Evolutionary conservation across 2,329 filamentous ascomycete species (phyloP).

Genomic region (Pseudocercospora fuligena): DNA sequence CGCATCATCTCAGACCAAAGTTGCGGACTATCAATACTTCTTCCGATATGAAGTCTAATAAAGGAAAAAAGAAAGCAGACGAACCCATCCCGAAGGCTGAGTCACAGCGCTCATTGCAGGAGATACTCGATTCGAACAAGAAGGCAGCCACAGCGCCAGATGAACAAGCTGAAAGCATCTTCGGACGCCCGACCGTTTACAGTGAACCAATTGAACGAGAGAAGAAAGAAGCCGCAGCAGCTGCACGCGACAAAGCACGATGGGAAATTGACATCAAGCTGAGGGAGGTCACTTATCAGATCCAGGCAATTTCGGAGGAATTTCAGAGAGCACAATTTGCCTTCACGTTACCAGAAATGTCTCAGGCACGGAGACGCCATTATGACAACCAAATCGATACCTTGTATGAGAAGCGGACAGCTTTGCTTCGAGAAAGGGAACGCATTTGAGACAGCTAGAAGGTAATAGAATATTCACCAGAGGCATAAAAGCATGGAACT

Average conservation of each 20-base stretch:
- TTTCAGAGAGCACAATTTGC: background rate
- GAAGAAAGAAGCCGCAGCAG: background rate
- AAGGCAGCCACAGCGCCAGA: background rate
- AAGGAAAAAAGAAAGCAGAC: background rate
- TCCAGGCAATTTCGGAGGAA: background rate
- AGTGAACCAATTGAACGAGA: background rate
- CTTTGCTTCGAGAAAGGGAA: background rate
- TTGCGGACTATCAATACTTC: too few relatives aligned
- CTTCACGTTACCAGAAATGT: background rate
- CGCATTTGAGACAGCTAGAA: too few relatives aligned
- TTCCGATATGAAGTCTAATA: background rate
- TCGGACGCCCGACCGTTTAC: background rate
- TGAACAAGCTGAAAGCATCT: background rate
- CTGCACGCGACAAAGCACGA: background rate
- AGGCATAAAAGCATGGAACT: background rate
- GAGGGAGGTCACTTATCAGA: background rate
- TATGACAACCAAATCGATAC: background rate
- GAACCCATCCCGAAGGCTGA: background rate
- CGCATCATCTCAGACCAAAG: too few relatives aligned
- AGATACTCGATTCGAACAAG: background rate
- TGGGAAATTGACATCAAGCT: background rate
- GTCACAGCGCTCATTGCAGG: background rate
- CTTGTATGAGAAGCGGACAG: background rate
- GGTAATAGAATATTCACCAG: background rate
- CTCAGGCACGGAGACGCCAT: background rate